Base-by-base conservation (phyloP, 306 rosid species). In the Cucumis melo region DNA sequence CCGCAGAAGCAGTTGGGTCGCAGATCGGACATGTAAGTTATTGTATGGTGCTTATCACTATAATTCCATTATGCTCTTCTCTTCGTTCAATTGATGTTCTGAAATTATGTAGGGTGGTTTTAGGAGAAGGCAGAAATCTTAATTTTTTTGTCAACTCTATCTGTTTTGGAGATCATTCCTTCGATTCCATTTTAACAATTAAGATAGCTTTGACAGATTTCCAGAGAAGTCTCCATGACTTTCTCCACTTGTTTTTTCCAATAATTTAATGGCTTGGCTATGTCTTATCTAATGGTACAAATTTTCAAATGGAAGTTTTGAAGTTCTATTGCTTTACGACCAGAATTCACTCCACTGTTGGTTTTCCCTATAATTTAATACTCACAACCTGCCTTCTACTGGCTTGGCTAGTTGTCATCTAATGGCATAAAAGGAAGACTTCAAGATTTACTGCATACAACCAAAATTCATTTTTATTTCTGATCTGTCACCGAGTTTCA, bases 1-100 rank as follows among this genome's bases (percentile, higher is more conserved):
- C 98, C 98, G 7, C 98, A 94, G 85, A 94, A 91, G 84, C 98
- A 94, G 85, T 80, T 94, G 88, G 97, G 97, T 60, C 94, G 98
- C 55, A 85, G 82, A 82, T 94, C 98, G n/a, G 98, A 94, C 89
- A 94, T 94, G 98, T 94, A 87, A 90, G 97, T 85, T 88, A 51
- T 73, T 73, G 15, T 16, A 72, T 38, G 24, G 70, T 38, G 34
- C 39, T 41, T 57, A 4, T 9, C 27, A 39, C 14, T 24, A 12
- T 13, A 75, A 38, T 75, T 38, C 38, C 64, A 74, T 34, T 75
- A 8, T 58, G 39, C 41, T 11, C 13, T 59, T 56, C 64, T 58
- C 67, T n/a, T 6, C 29, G 21, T 46, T 70, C 58, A 7, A 46
- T 20, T 15, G 55, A 71, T 3, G 75, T 46, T 72, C 23, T 72